Conservation (phyloP, 257 asterid genomes). For the Capsicum rhomboideum region DNA sequence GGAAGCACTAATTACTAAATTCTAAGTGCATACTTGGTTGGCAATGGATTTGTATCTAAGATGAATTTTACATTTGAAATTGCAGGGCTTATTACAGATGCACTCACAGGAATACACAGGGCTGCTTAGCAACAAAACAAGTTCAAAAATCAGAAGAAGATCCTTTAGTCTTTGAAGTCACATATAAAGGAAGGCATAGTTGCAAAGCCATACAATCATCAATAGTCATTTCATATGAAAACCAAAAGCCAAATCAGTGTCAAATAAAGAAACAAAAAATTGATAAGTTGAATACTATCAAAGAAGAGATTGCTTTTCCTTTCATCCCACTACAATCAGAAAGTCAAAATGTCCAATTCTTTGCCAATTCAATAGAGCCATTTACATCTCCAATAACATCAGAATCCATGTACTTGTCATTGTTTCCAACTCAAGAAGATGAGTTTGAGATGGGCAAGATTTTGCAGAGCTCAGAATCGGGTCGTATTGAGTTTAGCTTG, state of each 20-base stretch:
- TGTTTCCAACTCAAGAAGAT: slow-evolving; percentile 23
- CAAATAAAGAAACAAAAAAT: slow-evolving; percentile 1
- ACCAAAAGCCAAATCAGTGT: slow-evolving; percentile 9
- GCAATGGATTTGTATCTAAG: not conserved
- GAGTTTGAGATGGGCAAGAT: slow-evolving; percentile 14
- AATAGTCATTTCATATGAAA: not conserved
- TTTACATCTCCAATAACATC: no score
- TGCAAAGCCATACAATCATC: slow-evolving; percentile 19
- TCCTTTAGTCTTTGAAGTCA: slow-evolving; percentile 35
- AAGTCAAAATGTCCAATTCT: slow-evolving; percentile 15
- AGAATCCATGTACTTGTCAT: slow-evolving; percentile 35
- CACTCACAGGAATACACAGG: slow-evolving; percentile 57
- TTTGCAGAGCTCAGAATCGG: slow-evolving; percentile 23
- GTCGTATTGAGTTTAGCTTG: slow-evolving; percentile 20
- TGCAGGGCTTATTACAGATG: slow-evolving; percentile 76
- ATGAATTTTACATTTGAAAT: not conserved
- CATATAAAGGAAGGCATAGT: slow-evolving; percentile 56
- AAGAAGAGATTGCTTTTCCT: not conserved
- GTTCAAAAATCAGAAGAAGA: slow-evolving; percentile 58
- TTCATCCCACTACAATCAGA: not conserved
- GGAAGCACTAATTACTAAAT: no score
- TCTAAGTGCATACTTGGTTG: no score
- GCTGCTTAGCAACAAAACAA: slow-evolving; percentile 70
- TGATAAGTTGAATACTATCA: not conserved
- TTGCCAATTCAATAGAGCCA: slow-evolving; percentile 6